Conservation (phyloP, 2,329 filamentous ascomycete genomes). For the Alternaria novae-zelandiae region DNA sequence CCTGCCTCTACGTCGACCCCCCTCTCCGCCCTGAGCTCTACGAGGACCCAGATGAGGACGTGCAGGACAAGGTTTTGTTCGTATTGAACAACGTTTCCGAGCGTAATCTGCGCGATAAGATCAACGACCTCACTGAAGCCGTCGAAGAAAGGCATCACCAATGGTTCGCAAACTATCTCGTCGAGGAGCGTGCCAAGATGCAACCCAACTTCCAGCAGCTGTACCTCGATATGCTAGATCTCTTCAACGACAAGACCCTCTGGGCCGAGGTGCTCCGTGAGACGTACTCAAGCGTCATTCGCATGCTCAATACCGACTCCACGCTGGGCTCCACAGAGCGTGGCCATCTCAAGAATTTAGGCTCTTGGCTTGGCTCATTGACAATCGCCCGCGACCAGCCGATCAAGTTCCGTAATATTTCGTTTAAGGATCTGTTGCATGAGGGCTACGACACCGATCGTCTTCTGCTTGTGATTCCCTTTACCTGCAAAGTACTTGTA, state of each 20-base stretch:
- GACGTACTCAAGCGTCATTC: slow-evolving; percentile 85
- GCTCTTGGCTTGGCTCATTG: slow-evolving; percentile 89
- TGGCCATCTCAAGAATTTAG: slow-evolving; percentile 89
- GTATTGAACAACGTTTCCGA: slow-evolving; percentile 96
- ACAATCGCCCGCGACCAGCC: slow-evolving; percentile 94
- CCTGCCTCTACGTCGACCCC: slow-evolving; percentile 77
- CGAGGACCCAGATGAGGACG: slow-evolving; percentile 82
- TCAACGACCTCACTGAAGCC: slow-evolving; percentile 78
- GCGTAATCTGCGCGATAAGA: slow-evolving; percentile 83
- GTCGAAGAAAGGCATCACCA: slow-evolving; percentile 84
- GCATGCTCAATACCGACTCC: slow-evolving; percentile 87
- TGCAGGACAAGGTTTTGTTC: slow-evolving; percentile 93
- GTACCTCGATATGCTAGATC: slow-evolving; percentile 86
- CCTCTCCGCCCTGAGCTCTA: slow-evolving; percentile 68
- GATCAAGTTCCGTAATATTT: slow-evolving; percentile 95
- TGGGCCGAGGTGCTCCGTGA: slow-evolving; percentile 92
- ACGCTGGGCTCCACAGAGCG: slow-evolving; percentile 87
- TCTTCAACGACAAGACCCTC: slow-evolving; percentile 78
- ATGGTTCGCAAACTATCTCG: slow-evolving; percentile 95
- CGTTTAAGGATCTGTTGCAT: slow-evolving; percentile 92
- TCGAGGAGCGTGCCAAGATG: slow-evolving; percentile 95
- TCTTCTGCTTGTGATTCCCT: slow-evolving; percentile 90
- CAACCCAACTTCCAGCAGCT: slow-evolving; percentile 96
- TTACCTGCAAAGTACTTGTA: slow-evolving; percentile 93
- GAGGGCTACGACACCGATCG: slow-evolving; percentile 94